Conservation (phyloP, 768 basidiomycete genomes). For the Lactarius indigo region DNA sequence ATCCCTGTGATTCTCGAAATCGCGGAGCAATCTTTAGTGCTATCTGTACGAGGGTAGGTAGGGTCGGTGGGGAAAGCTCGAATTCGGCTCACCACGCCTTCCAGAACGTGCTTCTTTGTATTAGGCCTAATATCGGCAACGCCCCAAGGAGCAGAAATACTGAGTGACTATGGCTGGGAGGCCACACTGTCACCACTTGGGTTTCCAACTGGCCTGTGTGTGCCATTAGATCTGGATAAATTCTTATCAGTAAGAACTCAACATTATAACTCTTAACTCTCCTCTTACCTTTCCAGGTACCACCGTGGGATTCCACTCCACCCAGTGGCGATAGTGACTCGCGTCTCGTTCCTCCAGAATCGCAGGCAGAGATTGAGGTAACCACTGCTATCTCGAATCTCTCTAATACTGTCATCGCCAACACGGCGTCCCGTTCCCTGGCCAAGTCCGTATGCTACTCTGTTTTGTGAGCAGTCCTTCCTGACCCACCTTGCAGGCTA, state of each 20-base stretch:
- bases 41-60: conserved; percentile 96
- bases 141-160: conserved; percentile 84
- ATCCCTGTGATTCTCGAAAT: conserved; percentile 88
- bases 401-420: conserved; percentile 93
- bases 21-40: conserved; percentile 81
- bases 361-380: conserved; percentile 75
- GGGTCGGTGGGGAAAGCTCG: conserved; percentile 28
- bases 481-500: conserved; percentile 46
- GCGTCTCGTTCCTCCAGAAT: conserved; percentile 60
- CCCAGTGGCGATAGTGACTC: conserved; percentile 34
- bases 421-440: conserved; percentile 86
- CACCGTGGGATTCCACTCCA: conserved; percentile 52
- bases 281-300: conserved; percentile 48
- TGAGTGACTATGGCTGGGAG: conserved; percentile 93
- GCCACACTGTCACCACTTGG: conserved; percentile 85
- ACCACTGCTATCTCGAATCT: conserved; percentile 90
- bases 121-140: conserved; percentile 91
- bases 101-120: conserved; percentile 93
- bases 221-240: conserved; percentile 78
- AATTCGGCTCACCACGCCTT: neutral
- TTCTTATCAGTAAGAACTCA: conserved; percentile 65
- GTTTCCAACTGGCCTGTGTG: conserved; percentile 83
- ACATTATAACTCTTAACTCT: neutral
- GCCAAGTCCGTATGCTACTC: conserved; percentile 53
- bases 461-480: conserved; percentile 8